Evolutionary conservation across 345 rosid genomes (phyloP).

Genomic region (Eucalyptus sp.): DNA sequence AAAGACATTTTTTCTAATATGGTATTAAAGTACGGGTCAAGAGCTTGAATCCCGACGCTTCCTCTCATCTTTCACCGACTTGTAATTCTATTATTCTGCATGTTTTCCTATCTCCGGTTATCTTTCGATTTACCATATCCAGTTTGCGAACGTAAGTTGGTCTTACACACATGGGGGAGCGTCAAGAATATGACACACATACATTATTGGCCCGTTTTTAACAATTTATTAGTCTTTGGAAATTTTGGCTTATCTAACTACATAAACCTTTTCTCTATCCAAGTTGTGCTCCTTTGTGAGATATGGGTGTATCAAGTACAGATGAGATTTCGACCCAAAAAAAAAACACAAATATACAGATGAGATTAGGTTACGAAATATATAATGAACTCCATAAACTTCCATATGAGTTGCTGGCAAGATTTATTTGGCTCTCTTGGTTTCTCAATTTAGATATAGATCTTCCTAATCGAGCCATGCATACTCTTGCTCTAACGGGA

Average conservation of each 20-base stretch:
- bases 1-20: background rate
- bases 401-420: background rate
- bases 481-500: background rate
- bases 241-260: background rate
- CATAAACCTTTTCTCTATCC: background rate
- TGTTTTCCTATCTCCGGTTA: background rate
- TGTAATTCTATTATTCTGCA: background rate
- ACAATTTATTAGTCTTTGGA: background rate
- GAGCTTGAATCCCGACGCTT: background rate
- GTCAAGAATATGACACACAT: too few relatives aligned
- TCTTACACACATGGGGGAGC: too few relatives aligned
- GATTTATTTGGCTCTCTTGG: background rate
- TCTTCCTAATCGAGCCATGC: background rate
- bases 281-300: background rate
- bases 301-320: background rate
- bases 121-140: background rate
- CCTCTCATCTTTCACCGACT: background rate
- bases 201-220: background rate
- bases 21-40: background rate
- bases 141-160: too few relatives aligned
- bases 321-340: background rate
- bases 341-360: background rate
- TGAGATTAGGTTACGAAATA: background rate
- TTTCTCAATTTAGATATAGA: background rate
- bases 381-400: background rate